Evolutionary conservation across 495 filamentous ascomycete genomes (phyloP).

Genomic region (Penicillium cataractarum): DNA sequence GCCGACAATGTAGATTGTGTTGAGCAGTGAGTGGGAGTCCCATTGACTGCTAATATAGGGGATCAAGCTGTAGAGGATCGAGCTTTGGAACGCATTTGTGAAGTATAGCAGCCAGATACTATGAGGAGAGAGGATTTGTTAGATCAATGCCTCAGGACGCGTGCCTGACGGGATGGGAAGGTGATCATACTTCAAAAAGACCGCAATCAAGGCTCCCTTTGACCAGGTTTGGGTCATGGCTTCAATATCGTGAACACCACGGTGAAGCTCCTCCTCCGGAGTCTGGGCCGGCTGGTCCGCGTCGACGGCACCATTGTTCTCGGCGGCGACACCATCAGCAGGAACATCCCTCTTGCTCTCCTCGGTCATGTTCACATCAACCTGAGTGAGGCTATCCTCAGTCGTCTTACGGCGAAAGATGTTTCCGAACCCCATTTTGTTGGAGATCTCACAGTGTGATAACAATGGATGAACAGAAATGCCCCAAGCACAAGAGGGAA

Average conservation of each 20-base stretch:
- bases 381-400: constrained; percentile 1
- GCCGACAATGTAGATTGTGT: constrained; percentile 59
- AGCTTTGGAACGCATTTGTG: constrained; percentile 47
- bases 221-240: constrained; percentile 50
- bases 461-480: neutral
- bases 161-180: too few species aligned
- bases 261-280: constrained; percentile 31
- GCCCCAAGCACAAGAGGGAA: constrained; percentile 3
- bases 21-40: constrained; percentile 59
- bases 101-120: constrained; percentile 56
- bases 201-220: constrained; percentile 37
- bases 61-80: constrained; percentile 33
- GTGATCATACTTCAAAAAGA: constrained; percentile 46
- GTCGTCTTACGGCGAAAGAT: constrained; percentile 11
- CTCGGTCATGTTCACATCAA: constrained; percentile 1
- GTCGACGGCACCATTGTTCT: constrained; percentile 1
- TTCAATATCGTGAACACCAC: constrained; percentile 49
- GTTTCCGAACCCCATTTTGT: constrained; percentile 4
- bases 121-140: constrained; percentile 5
- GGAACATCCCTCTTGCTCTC: neutral
- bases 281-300: neutral
- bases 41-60: constrained; percentile 54
- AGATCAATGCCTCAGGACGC: too few species aligned
- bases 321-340: neutral
- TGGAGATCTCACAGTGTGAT: neutral